Conservation (phyloP, 2,329 filamentous ascomycete species). For the Fusarium sp. region DNA sequence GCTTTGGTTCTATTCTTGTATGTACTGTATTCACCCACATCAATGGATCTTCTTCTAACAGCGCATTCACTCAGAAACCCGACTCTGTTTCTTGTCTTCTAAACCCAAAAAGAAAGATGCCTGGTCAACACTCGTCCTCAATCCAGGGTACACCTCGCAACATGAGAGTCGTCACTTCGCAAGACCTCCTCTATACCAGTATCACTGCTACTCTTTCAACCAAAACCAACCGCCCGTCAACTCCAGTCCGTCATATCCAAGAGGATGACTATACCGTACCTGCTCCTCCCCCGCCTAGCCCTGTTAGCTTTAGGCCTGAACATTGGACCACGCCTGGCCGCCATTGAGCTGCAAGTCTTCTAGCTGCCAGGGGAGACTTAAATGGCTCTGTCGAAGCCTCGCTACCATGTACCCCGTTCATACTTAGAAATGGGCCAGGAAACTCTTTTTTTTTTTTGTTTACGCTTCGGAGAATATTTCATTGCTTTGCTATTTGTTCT, state of each 20-base stretch:
- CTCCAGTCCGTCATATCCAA: slow-evolving; percentile 61
- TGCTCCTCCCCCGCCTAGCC: slow-evolving; percentile 71
- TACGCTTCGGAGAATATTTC: neutral
- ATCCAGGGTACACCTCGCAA: slow-evolving; percentile 58
- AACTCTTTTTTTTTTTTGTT: neutral
- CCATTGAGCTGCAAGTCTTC: slow-evolving; percentile 37
- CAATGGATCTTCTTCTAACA: slow-evolving; percentile 3
- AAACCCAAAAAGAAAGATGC: slow-evolving; percentile 44
- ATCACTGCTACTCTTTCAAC: slow-evolving; percentile 61
- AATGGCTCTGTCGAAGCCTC: slow-evolving; percentile 19
- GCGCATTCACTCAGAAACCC: slow-evolving; percentile 13
- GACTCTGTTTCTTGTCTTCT: neutral
- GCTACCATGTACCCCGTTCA: slow-evolving; percentile 10
- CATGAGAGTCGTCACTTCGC: slow-evolving; percentile 54
- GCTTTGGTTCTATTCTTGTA: slow-evolving; percentile 31
- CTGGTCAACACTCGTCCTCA: slow-evolving; percentile 50
- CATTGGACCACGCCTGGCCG: slow-evolving; percentile 58
- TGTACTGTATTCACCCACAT: slow-evolving; percentile 1
- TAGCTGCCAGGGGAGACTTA: neutral
- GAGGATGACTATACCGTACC: slow-evolving; percentile 71
- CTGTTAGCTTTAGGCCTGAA: slow-evolving; percentile 68
- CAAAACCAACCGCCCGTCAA: slow-evolving; percentile 53
- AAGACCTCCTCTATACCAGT: slow-evolving; percentile 63
- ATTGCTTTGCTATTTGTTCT: neutral
- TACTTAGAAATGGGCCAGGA: neutral